These are phyloP conservation scores for Penicillium aurantiogriseum DNA, from an alignment of 2,329 filamentous ascomycete genomes.

Conservation along the genomic window DNA sequence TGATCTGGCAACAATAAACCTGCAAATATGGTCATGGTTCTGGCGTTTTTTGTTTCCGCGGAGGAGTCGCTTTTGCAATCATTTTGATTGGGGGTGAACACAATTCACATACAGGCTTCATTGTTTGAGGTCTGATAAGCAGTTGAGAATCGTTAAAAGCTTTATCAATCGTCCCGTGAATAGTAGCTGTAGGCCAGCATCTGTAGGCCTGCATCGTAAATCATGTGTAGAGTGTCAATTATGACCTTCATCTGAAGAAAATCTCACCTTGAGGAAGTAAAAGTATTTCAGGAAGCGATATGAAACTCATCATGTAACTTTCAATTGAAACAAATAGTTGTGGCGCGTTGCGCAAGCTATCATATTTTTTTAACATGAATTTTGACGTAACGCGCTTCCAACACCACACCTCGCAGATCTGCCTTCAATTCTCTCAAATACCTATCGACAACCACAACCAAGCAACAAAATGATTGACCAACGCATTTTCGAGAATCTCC, in stretches of 20 bases:
- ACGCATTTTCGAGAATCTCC: conserved; percentile 81
- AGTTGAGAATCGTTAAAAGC: background rate
- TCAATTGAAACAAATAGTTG: background rate
- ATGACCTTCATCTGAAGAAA: background rate
- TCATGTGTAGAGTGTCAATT: background rate
- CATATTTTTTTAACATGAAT: background rate
- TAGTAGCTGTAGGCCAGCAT: background rate
- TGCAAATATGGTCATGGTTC: conserved; percentile 2
- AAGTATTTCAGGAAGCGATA: background rate
- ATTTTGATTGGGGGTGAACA: background rate
- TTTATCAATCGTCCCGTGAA: background rate
- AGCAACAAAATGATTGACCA: conserved; percentile 65
- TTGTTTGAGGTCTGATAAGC: background rate
- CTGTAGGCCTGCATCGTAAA: background rate
- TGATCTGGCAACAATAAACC: conserved; percentile 4
- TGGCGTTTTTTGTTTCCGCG: conserved; percentile 4
- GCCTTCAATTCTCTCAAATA: conserved; percentile 8
- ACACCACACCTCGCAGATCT: conserved; percentile 7
- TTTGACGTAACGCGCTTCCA: conserved; percentile 18
- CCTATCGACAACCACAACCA: conserved; percentile 1
- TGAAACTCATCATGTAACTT: background rate
- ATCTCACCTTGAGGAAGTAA: background rate
- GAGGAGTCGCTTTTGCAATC: background rate
- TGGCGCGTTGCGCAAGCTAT: background rate
- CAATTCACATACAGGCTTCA: background rate